phyloP scores from a whole-genome alignment of 225 moss, liverwort and hornwort genomes.

The Anthoceros angustus region DNA sequence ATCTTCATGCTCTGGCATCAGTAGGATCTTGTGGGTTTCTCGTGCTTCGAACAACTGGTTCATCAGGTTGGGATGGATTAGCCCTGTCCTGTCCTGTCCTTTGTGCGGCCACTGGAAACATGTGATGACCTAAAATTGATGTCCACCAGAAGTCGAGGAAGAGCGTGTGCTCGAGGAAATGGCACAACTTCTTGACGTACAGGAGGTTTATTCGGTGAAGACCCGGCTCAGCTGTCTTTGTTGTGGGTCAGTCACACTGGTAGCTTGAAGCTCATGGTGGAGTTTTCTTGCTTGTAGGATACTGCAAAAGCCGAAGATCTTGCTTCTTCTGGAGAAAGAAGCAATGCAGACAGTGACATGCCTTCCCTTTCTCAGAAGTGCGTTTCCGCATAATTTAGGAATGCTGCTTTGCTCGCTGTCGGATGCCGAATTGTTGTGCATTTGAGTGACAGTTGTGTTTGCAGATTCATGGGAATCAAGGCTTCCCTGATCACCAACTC shows the following conservation, averaged over 20 bases:
- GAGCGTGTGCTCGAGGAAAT: conserved; percentile 28
- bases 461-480: conserved; percentile 36
- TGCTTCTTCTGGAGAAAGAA: neutral
- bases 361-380: neutral
- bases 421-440: neutral
- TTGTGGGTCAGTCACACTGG: too few species aligned
- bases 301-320: neutral
- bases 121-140: neutral
- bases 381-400: neutral
- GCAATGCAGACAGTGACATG: neutral
- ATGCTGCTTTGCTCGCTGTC: neutral
- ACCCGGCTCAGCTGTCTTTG: neutral
- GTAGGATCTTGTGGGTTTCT: conserved; percentile 72
- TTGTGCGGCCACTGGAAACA: neutral
- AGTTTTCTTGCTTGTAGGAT: neutral
- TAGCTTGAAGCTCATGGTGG: too few species aligned
- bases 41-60: conserved; percentile 37
- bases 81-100: neutral
- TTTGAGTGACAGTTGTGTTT: neutral
- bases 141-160: conserved; percentile 8
- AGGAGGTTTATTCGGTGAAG: conserved; percentile 19
- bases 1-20: conserved; percentile 49
- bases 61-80: conserved; percentile 7
- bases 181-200: conserved; percentile 35
- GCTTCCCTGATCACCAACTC: conserved; percentile 38